These are phyloP conservation scores for Coemansia reversa DNA, from an alignment of 192 early-diverging fungal genomes.

Conservation along the genomic window DNA sequence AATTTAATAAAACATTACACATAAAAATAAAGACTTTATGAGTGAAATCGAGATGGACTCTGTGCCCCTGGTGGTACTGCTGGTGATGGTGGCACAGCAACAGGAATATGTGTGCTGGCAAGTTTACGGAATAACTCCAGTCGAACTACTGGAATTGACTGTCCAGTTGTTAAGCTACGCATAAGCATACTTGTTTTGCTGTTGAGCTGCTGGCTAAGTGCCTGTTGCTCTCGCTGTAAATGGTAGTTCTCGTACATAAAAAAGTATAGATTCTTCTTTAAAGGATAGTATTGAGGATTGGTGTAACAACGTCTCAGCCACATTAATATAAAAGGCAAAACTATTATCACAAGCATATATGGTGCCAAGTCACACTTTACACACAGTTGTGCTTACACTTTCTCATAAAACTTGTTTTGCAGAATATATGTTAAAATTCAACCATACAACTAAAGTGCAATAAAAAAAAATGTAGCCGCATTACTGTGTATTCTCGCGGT, in stretches of 20 bases:
- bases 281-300: too few species aligned
- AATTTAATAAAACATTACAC: too few species aligned
- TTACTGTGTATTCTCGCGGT: conserved; percentile 33
- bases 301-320: too few species aligned
- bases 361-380: too few species aligned
- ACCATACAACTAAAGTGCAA: not conserved
- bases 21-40: too few species aligned
- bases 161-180: conserved; percentile 1
- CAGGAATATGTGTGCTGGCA: conserved; percentile 1
- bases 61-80: not conserved
- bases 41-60: too few species aligned
- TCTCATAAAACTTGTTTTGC: not conserved
- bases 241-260: conserved; percentile 9
- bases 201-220: conserved; percentile 4
- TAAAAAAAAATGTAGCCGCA: not conserved
- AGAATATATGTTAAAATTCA: not conserved
- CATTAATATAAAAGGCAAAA: too few species aligned
- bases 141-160: not conserved
- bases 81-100: not conserved
- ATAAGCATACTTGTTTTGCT: conserved; percentile 8
- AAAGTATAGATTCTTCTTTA: not conserved
- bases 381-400: not conserved
- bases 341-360: too few species aligned
- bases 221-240: not conserved
- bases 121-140: conserved; percentile 2